Percentiles rank a stretch among this genome's conserved stretches.
Conservation (phyloP, 306 rosid species). For the Crotalaria pallida region DNA sequence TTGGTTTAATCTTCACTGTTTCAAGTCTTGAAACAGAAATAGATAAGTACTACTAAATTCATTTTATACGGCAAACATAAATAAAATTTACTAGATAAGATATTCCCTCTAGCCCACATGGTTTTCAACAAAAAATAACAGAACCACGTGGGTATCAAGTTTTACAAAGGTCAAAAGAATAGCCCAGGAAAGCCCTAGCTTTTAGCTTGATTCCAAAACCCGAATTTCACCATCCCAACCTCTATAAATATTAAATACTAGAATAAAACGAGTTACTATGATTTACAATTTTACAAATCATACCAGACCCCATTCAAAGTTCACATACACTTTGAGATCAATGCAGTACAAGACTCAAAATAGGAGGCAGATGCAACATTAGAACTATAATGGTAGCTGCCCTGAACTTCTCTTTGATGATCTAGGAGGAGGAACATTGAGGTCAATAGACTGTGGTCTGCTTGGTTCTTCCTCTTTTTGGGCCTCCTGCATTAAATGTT, state of each 20-base stretch:
- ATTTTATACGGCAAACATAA: slow-evolving; percentile 22
- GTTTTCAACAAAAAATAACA: slow-evolving; percentile 50
- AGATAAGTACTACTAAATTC: slow-evolving; percentile 5
- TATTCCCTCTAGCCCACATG: slow-evolving; percentile 50
- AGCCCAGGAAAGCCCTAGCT: slow-evolving; percentile 49
- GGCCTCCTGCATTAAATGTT: slow-evolving; percentile 43
- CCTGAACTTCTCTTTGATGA: slow-evolving; percentile 50
- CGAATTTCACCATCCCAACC: slow-evolving; percentile 50
- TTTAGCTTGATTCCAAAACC: slow-evolving; percentile 39
- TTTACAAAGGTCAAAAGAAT: slow-evolving; percentile 61
- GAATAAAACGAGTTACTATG: slow-evolving; percentile 47
- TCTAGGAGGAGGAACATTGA: slow-evolving; percentile 54
- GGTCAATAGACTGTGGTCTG: slow-evolving; percentile 31
- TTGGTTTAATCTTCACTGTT: not conserved
- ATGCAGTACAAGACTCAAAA: slow-evolving; percentile 24
- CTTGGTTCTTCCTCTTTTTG: slow-evolving; percentile 48
- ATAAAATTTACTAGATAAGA: slow-evolving; percentile 25
- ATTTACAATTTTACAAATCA: slow-evolving; percentile 84
- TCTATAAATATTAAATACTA: slow-evolving; percentile 25
- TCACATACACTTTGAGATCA: slow-evolving; percentile 28
- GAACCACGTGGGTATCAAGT: slow-evolving; percentile 60
- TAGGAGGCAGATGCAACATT: slow-evolving; percentile 27
- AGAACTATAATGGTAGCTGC: slow-evolving; percentile 40
- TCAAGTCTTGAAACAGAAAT: not conserved
- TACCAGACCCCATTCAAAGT: slow-evolving; percentile 37